Percentiles rank a stretch among this genome's conserved stretches.
phyloP scores from a whole-genome alignment of 2,329 filamentous ascomycete genomes.

The Cladosporium sp. region DNA sequence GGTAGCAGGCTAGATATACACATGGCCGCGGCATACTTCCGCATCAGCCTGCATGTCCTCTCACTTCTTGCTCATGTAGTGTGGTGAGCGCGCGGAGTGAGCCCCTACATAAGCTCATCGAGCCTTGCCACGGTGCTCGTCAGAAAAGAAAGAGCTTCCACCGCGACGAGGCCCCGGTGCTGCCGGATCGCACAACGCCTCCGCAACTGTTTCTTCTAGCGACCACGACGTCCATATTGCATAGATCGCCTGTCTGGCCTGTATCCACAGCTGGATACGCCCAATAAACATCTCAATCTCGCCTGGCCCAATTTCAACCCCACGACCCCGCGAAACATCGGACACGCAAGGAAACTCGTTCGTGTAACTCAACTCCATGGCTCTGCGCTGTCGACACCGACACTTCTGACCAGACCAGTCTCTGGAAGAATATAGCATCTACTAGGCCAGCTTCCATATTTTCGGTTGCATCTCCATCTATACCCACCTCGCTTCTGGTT shows the following conservation, averaged over 20 bases:
- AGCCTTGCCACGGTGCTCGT: too few species aligned
- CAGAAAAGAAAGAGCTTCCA: background rate
- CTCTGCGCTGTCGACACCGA: background rate
- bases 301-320: background rate
- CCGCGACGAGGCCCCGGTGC: background rate
- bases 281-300: background rate
- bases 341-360: background rate
- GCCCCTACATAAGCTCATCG: too few species aligned
- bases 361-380: background rate
- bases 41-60: too few species aligned
- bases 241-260: background rate
- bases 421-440: background rate
- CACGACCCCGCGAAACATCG: background rate
- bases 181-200: background rate
- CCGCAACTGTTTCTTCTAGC: background rate
- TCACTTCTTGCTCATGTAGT: too few species aligned
- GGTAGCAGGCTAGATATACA: too few species aligned
- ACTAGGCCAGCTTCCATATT: background rate
- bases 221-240: slow-evolving; percentile 1
- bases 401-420: background rate
- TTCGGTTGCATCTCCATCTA: background rate
- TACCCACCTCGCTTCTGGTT: background rate
- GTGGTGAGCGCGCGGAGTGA: too few species aligned
- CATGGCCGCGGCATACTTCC: too few species aligned
- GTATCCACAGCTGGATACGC: background rate